phyloP scores from a whole-genome alignment of 371 early-diverging fungal genomes.

The Mucor saturninus region DNA sequence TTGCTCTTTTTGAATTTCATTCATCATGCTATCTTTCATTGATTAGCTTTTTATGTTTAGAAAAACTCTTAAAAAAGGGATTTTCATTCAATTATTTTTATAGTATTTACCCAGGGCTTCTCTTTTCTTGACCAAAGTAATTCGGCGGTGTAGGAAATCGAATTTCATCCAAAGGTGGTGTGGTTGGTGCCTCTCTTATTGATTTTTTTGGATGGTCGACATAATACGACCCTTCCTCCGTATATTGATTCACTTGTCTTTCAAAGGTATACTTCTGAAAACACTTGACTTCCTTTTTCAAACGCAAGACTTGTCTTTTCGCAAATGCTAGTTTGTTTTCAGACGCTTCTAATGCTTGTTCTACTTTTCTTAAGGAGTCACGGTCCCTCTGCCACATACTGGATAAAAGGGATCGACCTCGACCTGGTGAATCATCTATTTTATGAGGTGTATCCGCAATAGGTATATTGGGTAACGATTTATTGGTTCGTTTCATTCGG shows the following conservation, averaged over 20 bases:
- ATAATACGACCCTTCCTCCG: not conserved
- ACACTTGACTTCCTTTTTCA: slow-evolving; percentile 23
- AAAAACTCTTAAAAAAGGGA: not conserved
- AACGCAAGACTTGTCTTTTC: slow-evolving; percentile 12
- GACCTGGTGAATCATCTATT: slow-evolving; percentile 1
- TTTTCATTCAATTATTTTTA: not conserved
- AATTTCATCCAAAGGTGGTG: not conserved
- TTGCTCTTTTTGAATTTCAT: slow-evolving; percentile 20
- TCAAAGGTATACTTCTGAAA: slow-evolving; percentile 15
- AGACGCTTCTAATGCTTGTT: slow-evolving; percentile 22
- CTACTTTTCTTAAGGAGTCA: slow-evolving; percentile 11
- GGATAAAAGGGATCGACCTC: slow-evolving; percentile 4
- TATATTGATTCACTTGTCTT: not conserved
- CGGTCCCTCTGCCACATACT: slow-evolving; percentile 29
- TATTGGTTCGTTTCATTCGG: slow-evolving; percentile 3
- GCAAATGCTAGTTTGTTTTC: slow-evolving; percentile 22
- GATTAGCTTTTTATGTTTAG: not conserved
- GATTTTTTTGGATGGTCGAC: not conserved
- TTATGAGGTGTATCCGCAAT: not conserved
- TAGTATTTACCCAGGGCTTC: too few species aligned
- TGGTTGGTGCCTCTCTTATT: not conserved
- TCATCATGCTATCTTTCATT: not conserved
- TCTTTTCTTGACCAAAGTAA: too few species aligned
- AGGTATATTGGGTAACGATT: slow-evolving; percentile 13
- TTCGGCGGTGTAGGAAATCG: not conserved